Evolutionary conservation across 1,139 yeast species (phyloP), one percentile per base, ranked within the genome.

Genomic region (Kazachstania sp.): DNA sequence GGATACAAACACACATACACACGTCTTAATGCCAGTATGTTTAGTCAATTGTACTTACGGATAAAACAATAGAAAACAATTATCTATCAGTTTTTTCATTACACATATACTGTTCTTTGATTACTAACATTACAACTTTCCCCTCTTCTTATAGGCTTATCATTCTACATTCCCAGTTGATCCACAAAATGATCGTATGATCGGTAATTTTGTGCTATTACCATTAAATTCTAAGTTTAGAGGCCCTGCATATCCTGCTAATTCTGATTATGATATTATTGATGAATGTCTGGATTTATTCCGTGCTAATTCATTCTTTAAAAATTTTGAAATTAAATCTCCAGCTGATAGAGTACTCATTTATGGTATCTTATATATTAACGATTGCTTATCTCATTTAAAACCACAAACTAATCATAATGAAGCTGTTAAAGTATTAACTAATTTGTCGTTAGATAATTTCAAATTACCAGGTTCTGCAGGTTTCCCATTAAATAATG

Each of bases 381-480:
- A 94, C 49, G 95, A 87, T 62, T 87, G 97, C 66, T 73, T 92
- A 53, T 73, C 81, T 45, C 77, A 80, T 51, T 71, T 92, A 56
- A 72, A 66, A 46, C 65, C 68, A 41, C 67, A 73, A 4, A 70
- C 72, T 13, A 61, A 71, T 35, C 67, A 69, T 45, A 71, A 72
- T 48, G 97, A 90, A 47, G 96, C 97, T 1, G 74, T 75, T 46
- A 78, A 86, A 56, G 67, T 73, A 20, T 75, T 92, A 55, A 88
- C 86, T 56, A 88, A 92, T 60, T 74, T 88, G 56, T 83, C 97
- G 1, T 75, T 92, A 51, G 97, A 92, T 56, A 81, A 82, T 61
- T 92, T 92, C 63, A 74, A 92, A 20, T 76, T 94, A 52, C 99
- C 99, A 0, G 99, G 99, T 16, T 97, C 92, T 54, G 81, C 92